phyloP scores from a whole-genome alignment of 257 asterid species.

The Nemophila menziesii region DNA sequence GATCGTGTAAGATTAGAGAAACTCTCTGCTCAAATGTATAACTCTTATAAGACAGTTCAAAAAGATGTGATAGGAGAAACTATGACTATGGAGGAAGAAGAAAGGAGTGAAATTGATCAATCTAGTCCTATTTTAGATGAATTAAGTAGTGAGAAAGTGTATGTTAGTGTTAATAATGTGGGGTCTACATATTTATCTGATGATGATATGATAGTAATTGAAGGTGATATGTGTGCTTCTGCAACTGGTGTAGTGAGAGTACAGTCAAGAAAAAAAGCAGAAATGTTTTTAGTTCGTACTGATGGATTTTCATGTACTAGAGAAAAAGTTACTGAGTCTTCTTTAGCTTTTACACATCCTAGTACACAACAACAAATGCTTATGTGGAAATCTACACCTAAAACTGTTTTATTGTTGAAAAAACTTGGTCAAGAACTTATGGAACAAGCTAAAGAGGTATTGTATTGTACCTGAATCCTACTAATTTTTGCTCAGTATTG shows the following conservation, averaged over 20 bases:
- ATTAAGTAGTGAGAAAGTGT: constrained; percentile 16
- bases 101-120: constrained; percentile 17
- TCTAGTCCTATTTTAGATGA: constrained; percentile 21
- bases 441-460: constrained; percentile 97
- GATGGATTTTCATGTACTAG: constrained; percentile 92
- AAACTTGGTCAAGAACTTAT: constrained; percentile 90
- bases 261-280: constrained; percentile 95
- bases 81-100: constrained; percentile 26
- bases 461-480: too few species aligned
- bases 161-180: constrained; percentile 24
- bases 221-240: constrained; percentile 75
- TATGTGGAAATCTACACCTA: constrained; percentile 91
- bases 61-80: constrained; percentile 21
- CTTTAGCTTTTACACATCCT: constrained; percentile 94
- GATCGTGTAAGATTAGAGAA: constrained; percentile 44
- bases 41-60: constrained; percentile 20
- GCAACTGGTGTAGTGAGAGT: constrained; percentile 96
- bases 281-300: constrained; percentile 97
- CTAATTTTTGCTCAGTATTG: background rate
- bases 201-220: constrained; percentile 52
- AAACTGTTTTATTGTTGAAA: constrained; percentile 79
- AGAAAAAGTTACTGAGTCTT: constrained; percentile 94
- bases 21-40: constrained; percentile 30
- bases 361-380: constrained; percentile 99
- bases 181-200: constrained; percentile 43